A percentile compares a stretch with the other conserved stretches of the same genome.
Evolutionary conservation across 2,329 filamentous ascomycete genomes (phyloP).

Genomic region (Ophiostoma sp.): DNA sequence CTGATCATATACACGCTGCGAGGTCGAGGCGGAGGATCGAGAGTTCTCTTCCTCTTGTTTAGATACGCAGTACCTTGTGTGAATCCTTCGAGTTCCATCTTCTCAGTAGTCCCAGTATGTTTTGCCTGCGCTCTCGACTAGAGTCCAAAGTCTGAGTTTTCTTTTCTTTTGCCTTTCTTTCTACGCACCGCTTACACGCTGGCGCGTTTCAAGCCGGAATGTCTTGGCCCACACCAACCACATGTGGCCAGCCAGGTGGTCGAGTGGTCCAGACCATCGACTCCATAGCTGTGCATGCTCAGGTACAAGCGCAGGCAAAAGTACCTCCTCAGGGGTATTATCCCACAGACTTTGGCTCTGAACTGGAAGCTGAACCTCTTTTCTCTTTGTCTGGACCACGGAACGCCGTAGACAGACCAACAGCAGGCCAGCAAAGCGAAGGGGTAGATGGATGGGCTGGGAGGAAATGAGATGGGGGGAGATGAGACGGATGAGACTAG

Average conservation of each 20-base stretch:
- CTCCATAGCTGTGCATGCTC: background rate
- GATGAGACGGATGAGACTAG: background rate
- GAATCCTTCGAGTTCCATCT: background rate
- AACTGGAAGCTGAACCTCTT: background rate
- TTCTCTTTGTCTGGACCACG: too few relatives aligned
- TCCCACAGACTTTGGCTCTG: background rate
- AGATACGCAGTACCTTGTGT: conserved; percentile 1
- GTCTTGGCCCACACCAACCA: conserved; percentile 4
- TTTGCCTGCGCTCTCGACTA: background rate
- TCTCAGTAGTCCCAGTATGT: background rate
- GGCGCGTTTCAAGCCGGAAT: conserved; percentile 1
- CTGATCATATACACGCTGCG: background rate
- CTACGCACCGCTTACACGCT: background rate
- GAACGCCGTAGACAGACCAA: background rate
- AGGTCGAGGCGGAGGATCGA: too few relatives aligned
- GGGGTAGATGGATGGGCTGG: background rate
- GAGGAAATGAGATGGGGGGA: background rate
- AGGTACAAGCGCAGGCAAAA: background rate
- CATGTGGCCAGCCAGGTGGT: background rate
- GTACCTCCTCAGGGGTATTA: conserved; percentile 1
- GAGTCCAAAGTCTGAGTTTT: background rate
- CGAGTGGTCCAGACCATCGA: background rate
- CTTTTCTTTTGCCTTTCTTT: background rate
- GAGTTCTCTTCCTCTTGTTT: background rate
- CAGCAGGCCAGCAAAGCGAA: too few relatives aligned